These are phyloP conservation scores for Naganishia sp. DNA, from an alignment of 1,284 basidiomycete genomes.

Conservation along the genomic window DNA sequence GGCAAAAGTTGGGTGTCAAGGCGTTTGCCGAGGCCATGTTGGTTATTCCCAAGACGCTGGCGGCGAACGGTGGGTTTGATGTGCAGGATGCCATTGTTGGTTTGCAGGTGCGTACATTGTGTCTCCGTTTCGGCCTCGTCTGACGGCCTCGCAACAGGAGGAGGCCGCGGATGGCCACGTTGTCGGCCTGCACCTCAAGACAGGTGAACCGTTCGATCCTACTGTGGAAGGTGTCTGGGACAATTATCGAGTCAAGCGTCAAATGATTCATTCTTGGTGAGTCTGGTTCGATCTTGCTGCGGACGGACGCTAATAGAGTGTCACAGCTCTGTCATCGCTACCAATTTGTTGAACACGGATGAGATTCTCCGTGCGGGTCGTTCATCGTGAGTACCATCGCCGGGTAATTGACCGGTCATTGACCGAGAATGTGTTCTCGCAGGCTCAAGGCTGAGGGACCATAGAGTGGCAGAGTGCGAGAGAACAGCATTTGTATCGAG, in stretches of 20 bases:
- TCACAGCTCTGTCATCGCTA: slow-evolving; percentile 88
- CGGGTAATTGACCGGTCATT: too few species aligned
- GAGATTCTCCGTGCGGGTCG: slow-evolving; percentile 93
- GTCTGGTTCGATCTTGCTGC: slow-evolving; percentile 40
- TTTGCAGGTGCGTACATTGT: slow-evolving; percentile 65
- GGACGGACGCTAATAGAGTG: slow-evolving; percentile 23
- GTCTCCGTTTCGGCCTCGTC: slow-evolving; percentile 9
- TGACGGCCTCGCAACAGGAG: slow-evolving; percentile 61
- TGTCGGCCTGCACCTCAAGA: slow-evolving; percentile 88
- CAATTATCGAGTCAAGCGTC: slow-evolving; percentile 97
- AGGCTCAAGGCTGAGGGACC: slow-evolving; percentile 29
- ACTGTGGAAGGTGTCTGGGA: slow-evolving; percentile 96
- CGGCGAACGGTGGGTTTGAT: slow-evolving; percentile 94
- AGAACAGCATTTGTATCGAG: too few species aligned
- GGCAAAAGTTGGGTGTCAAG: slow-evolving; percentile 94
- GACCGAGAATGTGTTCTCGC: not conserved
- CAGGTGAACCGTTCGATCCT: slow-evolving; percentile 95
- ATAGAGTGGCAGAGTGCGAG: slow-evolving; percentile 1
- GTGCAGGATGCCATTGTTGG: slow-evolving; percentile 93
- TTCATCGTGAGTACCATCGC: slow-evolving; percentile 61
- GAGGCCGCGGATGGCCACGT: slow-evolving; percentile 87
- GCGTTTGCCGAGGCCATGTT: slow-evolving; percentile 95
- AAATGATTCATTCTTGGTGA: slow-evolving; percentile 95
- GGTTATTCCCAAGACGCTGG: slow-evolving; percentile 94
- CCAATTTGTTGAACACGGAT: slow-evolving; percentile 92